Evolutionary conservation across 2,329 filamentous ascomycete genomes (phyloP), one percentile per base, ranked within the genome.

Genomic region (Colletotrichum karsti): DNA sequence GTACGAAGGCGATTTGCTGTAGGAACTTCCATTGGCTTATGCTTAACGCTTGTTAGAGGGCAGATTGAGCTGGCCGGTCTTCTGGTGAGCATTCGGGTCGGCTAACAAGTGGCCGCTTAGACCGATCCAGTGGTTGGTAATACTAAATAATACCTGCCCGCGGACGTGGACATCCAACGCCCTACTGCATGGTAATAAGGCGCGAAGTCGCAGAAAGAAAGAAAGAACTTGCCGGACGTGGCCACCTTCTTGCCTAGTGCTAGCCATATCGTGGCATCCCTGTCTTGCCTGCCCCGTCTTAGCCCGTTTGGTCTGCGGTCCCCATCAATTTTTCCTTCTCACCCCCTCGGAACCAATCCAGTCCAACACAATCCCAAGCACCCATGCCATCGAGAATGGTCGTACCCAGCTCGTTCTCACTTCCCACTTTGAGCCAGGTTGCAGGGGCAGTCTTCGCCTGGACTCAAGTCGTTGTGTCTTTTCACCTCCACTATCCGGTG

Each of bases 201-300:
- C 10, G 30, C 10, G n/a, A n/a, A n/a, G n/a, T n/a, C 33, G 33
- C 33, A 50, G 15, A 41, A n/a, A 41, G 13, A 39, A 8, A 35
- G 7, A 30, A 15, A 53, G 20, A 41, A 41, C 33, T 53, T 26
- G 22, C 46, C 30, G 46, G 30, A n/a, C 22, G 22, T 59, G 60
- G 60, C n/a, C 64, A 68, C 65, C 65, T 68, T 68, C 65, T 65
- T 54, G 60, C 65, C 60, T 65, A 37, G 65, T 54, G 53, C 61
- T 68, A 65, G 61, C 48, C 60, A 39, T 48, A 64, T 41, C 46
- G 24, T 64, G 13, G 37, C 44, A 64, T 46, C 60, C 64, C 44
- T 64, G 60, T 41, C 60, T 54, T 13, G n/a, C 12, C 51, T 44
- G 48, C 20, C 58, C 63, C 58, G 53, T 58, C 35, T 18, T 33